Evolutionary conservation across 139 green algal genomes (phyloP).

Genomic region (Chlamydomonas sp.): DNA sequence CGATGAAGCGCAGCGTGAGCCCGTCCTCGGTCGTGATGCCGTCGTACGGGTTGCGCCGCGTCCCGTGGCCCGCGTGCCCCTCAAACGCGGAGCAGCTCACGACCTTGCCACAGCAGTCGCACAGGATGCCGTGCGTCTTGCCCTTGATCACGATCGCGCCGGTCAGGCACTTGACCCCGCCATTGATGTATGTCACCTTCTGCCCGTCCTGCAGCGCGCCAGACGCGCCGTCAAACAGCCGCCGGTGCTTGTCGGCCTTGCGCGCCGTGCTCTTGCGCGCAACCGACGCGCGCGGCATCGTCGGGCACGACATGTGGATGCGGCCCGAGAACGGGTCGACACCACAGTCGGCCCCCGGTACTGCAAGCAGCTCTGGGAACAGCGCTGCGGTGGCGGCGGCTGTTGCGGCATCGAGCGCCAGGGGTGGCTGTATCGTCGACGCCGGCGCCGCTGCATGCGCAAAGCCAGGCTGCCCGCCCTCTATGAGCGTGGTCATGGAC

Average conservation of each 20-base stretch:
- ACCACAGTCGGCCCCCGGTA: too few species aligned
- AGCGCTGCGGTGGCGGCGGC: too few species aligned
- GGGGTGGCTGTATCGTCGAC: too few species aligned
- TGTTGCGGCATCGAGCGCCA: too few species aligned
- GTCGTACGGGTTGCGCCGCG: conserved; percentile 70
- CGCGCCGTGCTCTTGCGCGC: conserved; percentile 21
- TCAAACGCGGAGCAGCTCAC: conserved; percentile 78
- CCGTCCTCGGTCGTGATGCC: conserved; percentile 61
- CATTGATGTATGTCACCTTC: conserved; percentile 31
- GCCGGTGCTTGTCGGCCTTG: conserved; percentile 62
- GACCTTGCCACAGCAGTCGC: conserved; percentile 70
- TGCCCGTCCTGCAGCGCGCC: conserved; percentile 43
- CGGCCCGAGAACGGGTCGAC: too few species aligned
- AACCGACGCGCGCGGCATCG: background rate
- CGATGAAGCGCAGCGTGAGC: conserved; percentile 47
- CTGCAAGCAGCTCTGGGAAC: too few species aligned
- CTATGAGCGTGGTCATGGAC: too few species aligned
- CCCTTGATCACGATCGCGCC: conserved; percentile 43
- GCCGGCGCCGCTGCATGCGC: too few species aligned
- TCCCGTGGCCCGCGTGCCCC: conserved; percentile 55
- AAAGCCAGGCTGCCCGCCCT: too few species aligned
- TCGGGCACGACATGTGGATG: conserved; percentile 12
- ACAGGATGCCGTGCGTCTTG: conserved; percentile 65
- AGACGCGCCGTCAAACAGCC: conserved; percentile 54
- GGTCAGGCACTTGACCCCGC: conserved; percentile 50